Evolutionary conservation across 2,329 filamentous ascomycete genomes (phyloP), one percentile per base, ranked within the genome.

Genomic region (Fusarium sp.): DNA sequence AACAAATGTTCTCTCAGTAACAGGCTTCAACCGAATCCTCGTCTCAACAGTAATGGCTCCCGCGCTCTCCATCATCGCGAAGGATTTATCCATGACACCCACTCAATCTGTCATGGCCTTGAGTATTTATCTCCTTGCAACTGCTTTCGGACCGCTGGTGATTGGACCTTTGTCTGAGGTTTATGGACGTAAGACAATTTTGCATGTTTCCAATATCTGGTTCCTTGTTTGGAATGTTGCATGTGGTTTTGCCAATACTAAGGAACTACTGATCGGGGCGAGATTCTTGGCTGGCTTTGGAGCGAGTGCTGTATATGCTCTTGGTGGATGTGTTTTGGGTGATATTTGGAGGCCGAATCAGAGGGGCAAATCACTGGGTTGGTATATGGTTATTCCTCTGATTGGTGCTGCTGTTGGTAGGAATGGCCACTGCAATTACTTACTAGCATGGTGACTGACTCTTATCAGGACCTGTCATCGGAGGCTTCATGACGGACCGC

Each of bases 41-140:
- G 82, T 85, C 0, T 85, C 83, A 5, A 85, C 84, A 1, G 86
- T 87, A 72, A 83, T 86, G 77, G 84, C 85, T 0, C 84, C 84
- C 0, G 84, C 83, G 0, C 69, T 90, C 27, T 68, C 79, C 2
- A 72, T 80, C 2, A 86, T 90, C 46, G 81, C 83, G 7, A 72
- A 74, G 2, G 86, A 89, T 41, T 78, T 90, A 14, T 45, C 84
- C 43, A 88, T 90, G 74, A 82, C 72, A 8, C 75, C 80, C 9
- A 77, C 78, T 40, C 80, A 86, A 68, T 78, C 87, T 4, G 82
- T 82, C 42, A 80, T 90, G 75, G 73, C 81, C 0, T 64, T 85
- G 21, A 84, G 81, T 4, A 81, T 83, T 5, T 85, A 82, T 59
- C 68, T 84, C 0, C 75, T 83, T 0, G 82, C 82, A 0, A 81